A percentile compares a stretch with the other conserved stretches of the same genome.
phyloP scores from a whole-genome alignment of 1,139 yeast genomes.

The Geotrichum citri-aurantii region DNA sequence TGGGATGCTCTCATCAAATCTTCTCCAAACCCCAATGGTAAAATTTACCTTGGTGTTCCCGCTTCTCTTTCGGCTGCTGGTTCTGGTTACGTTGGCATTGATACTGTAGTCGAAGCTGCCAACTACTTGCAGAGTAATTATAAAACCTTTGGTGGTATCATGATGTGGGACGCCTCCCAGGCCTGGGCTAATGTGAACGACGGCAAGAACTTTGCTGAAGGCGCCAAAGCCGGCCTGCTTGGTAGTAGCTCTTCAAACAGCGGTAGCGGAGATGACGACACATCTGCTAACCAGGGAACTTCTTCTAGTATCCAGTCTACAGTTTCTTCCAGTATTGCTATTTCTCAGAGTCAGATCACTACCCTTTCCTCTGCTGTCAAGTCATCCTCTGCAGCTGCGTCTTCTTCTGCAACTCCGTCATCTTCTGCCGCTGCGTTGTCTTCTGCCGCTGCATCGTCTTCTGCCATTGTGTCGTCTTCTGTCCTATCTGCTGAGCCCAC shows the following conservation, averaged over 20 bases:
- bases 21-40: slow-evolving; percentile 57
- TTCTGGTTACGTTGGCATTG: slow-evolving; percentile 54
- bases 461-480: slow-evolving; percentile 11
- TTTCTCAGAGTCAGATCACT: not conserved
- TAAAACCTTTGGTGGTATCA: slow-evolving; percentile 71
- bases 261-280: slow-evolving; percentile 5
- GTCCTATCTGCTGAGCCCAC: slow-evolving; percentile 12
- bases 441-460: too few species aligned
- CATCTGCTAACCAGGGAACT: slow-evolving; percentile 9
- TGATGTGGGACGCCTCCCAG: slow-evolving; percentile 90
- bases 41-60: slow-evolving; percentile 67
- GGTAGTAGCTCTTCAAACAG: slow-evolving; percentile 9
- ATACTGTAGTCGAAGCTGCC: slow-evolving; percentile 10
- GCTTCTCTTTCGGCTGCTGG: slow-evolving; percentile 66
- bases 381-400: slow-evolving; percentile 10
- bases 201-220: slow-evolving; percentile 39
- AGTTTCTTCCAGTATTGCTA: not conserved
- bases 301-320: slow-evolving; percentile 18
- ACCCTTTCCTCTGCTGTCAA: slow-evolving; percentile 4
- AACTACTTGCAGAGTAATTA: slow-evolving; percentile 37
- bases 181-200: slow-evolving; percentile 48
- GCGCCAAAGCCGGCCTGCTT: slow-evolving; percentile 38
- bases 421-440: too few species aligned
- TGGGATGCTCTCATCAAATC: slow-evolving; percentile 73
- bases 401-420: too few species aligned